Base-by-base conservation (phyloP, 352 stramenopile genomes). In the Pythium chondricola region DNA sequence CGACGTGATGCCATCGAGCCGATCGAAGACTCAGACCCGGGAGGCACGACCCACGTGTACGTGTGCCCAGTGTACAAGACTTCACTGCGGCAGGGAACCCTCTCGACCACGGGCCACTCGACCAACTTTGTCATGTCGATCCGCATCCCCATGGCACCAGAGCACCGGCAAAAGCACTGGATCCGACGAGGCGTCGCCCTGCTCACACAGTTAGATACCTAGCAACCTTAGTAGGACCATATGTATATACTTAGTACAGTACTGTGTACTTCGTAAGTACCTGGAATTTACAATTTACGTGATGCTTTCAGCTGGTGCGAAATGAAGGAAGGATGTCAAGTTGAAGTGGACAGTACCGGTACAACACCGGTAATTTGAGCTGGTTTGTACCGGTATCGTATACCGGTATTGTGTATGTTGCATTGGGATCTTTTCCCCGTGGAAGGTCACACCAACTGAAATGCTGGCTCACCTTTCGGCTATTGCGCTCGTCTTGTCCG, bases 51-150 rank as follows among this genome's bases (percentile, higher is more conserved):
- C 3, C 85, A 97, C 54, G 79, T 95, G 57, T 97, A 96, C 54
- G 68, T 94, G 44, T 96, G 83, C 40, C 89, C 89, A 1, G 85
- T 97, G 17, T 97, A 97, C 83, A 96, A 96, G 71, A 96, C 85
- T 25, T 96, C 83, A 41, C 66, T 95, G 52, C 76, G 89, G 6
- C 74, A 95, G 45, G 92, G 92, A 31, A 97, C 81, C 33, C 69
- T 98, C 24, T 96, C 81, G 7, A 97, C 92, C 4, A 97, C 92
- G 20, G 92, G 92, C 24, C 92, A 98, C 50, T 97, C 87, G 31
- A 98, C 92, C 21, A 98, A 98, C 69, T 98, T 98, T 66, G 91
- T 98, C 63, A 96, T 97, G 86, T 96, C 84, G 16, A 84, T 97
- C 32, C 77, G 82, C 31, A 53, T 98, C 20, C 93, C 92, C 22